A percentile compares a stretch with the other conserved stretches of the same genome.
Conservation (phyloP, 495 filamentous ascomycete genomes). For the Pseudotulostoma volvatum region DNA sequence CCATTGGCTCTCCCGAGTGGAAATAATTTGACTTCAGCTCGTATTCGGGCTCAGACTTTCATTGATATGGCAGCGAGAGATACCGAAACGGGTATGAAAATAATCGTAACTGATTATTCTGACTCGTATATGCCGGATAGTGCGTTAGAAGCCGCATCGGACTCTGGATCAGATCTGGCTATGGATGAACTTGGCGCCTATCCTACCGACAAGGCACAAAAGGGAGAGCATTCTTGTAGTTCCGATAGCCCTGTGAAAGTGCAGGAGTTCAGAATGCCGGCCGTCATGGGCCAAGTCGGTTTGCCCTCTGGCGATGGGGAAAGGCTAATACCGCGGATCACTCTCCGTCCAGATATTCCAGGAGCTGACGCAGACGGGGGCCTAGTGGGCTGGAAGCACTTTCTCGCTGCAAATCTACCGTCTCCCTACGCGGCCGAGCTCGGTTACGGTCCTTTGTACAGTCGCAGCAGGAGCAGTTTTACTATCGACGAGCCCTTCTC, state of each 20-base stretch:
- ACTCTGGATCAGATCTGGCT: slow-evolving; percentile 20
- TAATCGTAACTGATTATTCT: slow-evolving; percentile 29
- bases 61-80: slow-evolving; percentile 34
- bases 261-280: slow-evolving; percentile 29
- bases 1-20: slow-evolving; percentile 28
- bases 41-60: slow-evolving; percentile 32
- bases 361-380: slow-evolving; percentile 31
- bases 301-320: slow-evolving; percentile 4
- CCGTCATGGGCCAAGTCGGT: slow-evolving; percentile 28
- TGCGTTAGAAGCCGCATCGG: slow-evolving; percentile 13
- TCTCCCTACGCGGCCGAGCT: slow-evolving; percentile 25
- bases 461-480: slow-evolving; percentile 11
- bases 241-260: slow-evolving; percentile 23
- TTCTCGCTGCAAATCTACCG: slow-evolving; percentile 28
- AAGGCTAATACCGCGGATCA: slow-evolving; percentile 25
- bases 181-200: slow-evolving; percentile 25
- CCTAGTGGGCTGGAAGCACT: slow-evolving; percentile 29
- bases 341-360: slow-evolving; percentile 28
- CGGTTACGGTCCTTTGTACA: slow-evolving; percentile 21
- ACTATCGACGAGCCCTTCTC: slow-evolving; percentile 21
- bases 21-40: slow-evolving; percentile 31
- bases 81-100: slow-evolving; percentile 25
- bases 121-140: slow-evolving; percentile 26
- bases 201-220: background rate
- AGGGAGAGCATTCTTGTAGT: background rate